Evolutionary conservation across 164 flowering plant genomes (phyloP), one percentile per base, ranked within the genome.

Genomic region (Liriodendron chinense): DNA sequence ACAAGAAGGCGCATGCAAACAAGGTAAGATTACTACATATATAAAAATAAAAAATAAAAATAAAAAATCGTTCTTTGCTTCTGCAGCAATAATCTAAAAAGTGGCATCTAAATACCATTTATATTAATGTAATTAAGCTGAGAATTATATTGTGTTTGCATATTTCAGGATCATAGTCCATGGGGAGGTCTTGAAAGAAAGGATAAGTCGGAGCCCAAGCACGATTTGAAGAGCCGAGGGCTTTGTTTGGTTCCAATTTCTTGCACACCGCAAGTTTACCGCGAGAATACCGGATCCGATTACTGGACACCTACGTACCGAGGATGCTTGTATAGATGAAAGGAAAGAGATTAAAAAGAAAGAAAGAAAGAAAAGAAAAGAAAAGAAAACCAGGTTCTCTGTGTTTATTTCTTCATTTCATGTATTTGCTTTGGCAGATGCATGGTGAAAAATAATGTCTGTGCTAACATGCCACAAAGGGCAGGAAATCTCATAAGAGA

Each of bases 231-330:
- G 74, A 89, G 89, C 75, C 83, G 85, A 83, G 93, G 93, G 5
- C 87, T 91, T 22, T 87, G 93, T 78, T 80, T 91, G 22, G 89
- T 88, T 77, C 95, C 95, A 0, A 78, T 86, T 66, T 89, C 92
- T 18, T 86, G 86, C 69, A 85, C 88, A 0, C 89, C 95, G 48
- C 89, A 84, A 73, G 78, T 82, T 63, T 88, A 80, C 56, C 81
- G 83, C 9, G 95, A 91, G 65, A 89, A 85, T 77, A 75, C 81
- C 0, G 95, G 90, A 73, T 76, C 90, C 8, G 95, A 91, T 71
- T 89, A 89, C 75, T 89, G 88, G 91, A 87, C 91, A 9, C 92
- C 93, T 2, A 68, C 90, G 0, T 89, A 88, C 62, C 82, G 91
- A 81, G 90, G 95, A 47, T 86, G 86, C 74, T 83, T 89, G 82